Evolutionary conservation across 2,329 filamentous ascomycete species (phyloP), one percentile per base, ranked within the genome.

Genomic region (Xylaria sp.): DNA sequence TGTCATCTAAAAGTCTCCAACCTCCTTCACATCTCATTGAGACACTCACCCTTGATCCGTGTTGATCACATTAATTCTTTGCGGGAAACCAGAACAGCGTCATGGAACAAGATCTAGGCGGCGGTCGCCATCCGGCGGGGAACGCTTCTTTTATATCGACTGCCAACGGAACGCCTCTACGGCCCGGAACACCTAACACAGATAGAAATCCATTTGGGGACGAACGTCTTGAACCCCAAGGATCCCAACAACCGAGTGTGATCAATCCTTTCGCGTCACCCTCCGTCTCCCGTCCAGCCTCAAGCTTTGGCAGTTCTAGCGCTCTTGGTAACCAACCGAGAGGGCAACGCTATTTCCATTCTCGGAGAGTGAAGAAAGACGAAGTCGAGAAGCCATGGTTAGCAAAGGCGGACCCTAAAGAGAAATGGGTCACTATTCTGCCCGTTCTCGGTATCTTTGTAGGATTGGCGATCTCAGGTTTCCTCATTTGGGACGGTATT

Each of bases 351-450:
- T 94, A 91, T 81, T 95, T 94, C 78, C 90, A 90, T 80, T 94
- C 92, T 20, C 85, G 92, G 67, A 84, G 92, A 69, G 87, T 95
- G 41, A 87, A 86, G 78, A 93, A 93, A 78, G 92, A 88, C 51
- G 88, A 92, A 58, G 80, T 93, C 2, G 90, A 94, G 78, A 91
- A 92, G 81, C 91, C 93, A 13, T 96, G 93, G 93, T 81, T 91
- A 48, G 81, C 87, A n/a, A 90, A 90, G 77, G 89, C 84, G 66
- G 91, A 94, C 73, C 90, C 91, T 13, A 91, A 90, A 79, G 92
- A 95, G 84, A 96, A 94, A 83, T 96, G 93, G 93, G 90, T 93
- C 9, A 94, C 91, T 2, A 94, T 95, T 71, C 87, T 97, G 66
- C 93, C 93, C 2, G 77, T 94, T 51, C 78, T 93, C 28, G 93